A percentile compares a stretch with the other conserved stretches of the same genome.
Evolutionary conservation across 2,329 filamentous ascomycete species (phyloP).

Genomic region (Ceratocystis eucalypticola): DNA sequence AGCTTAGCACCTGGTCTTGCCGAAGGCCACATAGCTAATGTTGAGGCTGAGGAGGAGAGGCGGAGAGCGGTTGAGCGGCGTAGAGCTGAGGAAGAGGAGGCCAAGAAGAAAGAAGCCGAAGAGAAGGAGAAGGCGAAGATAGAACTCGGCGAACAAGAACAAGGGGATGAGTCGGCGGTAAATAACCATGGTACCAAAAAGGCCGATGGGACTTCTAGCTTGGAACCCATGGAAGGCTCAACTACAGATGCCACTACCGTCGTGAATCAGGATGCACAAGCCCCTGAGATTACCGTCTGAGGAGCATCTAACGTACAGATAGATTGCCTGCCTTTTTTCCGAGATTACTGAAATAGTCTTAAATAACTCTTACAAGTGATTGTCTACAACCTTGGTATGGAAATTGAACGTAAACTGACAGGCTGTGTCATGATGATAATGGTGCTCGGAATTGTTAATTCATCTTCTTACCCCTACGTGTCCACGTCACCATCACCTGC

Average conservation of each 20-base stretch:
- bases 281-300: background rate
- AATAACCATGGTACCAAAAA: background rate
- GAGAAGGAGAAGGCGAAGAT: constrained; percentile 5
- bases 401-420: no score
- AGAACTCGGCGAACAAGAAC: background rate
- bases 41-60: constrained; percentile 40
- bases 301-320: background rate
- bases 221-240: background rate
- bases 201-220: background rate
- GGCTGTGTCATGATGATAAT: background rate
- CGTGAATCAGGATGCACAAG: constrained; percentile 2
- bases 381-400: no score
- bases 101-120: constrained; percentile 19
- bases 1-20: constrained; percentile 53
- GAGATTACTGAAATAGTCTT: background rate
- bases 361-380: no score
- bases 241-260: constrained; percentile 1
- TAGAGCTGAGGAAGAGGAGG: constrained; percentile 23
- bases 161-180: background rate
- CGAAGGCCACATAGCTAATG: constrained; percentile 48
- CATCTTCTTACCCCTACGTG: constrained; percentile 26
- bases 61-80: constrained; percentile 30
- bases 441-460: background rate
- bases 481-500: constrained; percentile 31
- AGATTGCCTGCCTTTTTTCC: no score